Conservation (phyloP, 108 stramenopile species). For the Aurantiochytrium sp. region DNA sequence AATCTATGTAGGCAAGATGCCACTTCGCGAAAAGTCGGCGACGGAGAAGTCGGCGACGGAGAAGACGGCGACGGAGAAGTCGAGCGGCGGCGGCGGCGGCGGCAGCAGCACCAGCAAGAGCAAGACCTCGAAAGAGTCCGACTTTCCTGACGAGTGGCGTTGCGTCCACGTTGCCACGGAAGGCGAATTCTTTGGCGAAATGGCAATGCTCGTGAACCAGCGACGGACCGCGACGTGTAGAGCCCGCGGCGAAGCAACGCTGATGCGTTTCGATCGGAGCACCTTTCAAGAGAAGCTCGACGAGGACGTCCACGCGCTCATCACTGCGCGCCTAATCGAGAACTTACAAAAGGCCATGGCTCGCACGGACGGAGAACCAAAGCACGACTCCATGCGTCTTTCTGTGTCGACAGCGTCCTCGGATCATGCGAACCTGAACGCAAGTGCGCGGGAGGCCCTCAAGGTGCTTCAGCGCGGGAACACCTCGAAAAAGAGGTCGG, state of each 20-base stretch:
- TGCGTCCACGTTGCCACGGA: not conserved
- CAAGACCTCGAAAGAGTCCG: not conserved
- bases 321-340: not conserved
- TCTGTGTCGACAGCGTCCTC: not conserved
- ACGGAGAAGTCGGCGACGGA: no score
- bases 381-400: not conserved
- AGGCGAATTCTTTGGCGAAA: conserved; percentile 25
- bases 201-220: not conserved
- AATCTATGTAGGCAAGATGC: not conserved
- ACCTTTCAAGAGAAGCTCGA: not conserved
- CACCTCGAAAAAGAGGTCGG: not conserved
- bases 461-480: not conserved
- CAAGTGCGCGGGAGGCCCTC: not conserved
- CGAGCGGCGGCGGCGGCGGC: no score
- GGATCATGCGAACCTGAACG: not conserved
- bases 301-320: not conserved
- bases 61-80: no score
- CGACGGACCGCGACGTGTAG: not conserved
- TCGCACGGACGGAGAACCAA: not conserved
- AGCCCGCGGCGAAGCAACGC: not conserved
- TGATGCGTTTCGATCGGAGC: not conserved
- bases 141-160: not conserved
- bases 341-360: not conserved
- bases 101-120: no score
- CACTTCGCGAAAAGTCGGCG: no score